phyloP scores from a whole-genome alignment of 306 rosid genomes.

The Vicia faba region DNA sequence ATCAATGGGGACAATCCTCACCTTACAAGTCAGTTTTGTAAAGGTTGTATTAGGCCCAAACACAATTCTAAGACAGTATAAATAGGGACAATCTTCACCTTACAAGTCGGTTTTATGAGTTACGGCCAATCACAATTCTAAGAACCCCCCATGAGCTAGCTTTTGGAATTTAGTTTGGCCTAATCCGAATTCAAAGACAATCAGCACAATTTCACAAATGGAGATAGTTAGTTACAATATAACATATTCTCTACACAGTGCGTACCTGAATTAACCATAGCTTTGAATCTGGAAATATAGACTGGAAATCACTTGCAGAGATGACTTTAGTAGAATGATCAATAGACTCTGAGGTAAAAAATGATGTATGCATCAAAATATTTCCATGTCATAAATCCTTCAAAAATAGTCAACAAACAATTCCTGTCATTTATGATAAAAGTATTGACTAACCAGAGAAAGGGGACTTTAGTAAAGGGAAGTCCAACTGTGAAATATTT shows the following conservation, averaged over 20 bases:
- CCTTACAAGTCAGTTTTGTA: no score
- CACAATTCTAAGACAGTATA: no score
- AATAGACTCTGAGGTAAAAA: conserved; percentile 48
- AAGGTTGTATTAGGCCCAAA: no score
- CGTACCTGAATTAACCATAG: conserved; percentile 76
- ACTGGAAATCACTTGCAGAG: conserved; percentile 54
- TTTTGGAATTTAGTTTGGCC: not conserved
- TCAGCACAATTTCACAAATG: conserved; percentile 16
- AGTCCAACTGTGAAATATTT: conserved; percentile 51
- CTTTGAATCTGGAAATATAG: conserved; percentile 59
- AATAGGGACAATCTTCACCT: no score
- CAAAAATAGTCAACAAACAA: not conserved
- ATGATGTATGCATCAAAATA: conserved; percentile 33
- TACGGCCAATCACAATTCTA: no score
- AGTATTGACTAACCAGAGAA: conserved; percentile 59
- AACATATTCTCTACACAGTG: conserved; percentile 13
- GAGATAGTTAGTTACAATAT: conserved; percentile 7
- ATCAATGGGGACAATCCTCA: no score
- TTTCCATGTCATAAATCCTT: not conserved
- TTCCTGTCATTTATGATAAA: conserved; percentile 14
- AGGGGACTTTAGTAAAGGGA: conserved; percentile 64
- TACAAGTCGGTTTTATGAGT: no score
- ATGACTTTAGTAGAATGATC: conserved; percentile 56
- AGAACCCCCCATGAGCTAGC: not conserved
- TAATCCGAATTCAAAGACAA: not conserved